Percentiles rank a stretch among this genome's conserved stretches.
Evolutionary conservation across 1,284 basidiomycete species (phyloP).

Genomic region (Trichosporon coremiiforme): DNA sequence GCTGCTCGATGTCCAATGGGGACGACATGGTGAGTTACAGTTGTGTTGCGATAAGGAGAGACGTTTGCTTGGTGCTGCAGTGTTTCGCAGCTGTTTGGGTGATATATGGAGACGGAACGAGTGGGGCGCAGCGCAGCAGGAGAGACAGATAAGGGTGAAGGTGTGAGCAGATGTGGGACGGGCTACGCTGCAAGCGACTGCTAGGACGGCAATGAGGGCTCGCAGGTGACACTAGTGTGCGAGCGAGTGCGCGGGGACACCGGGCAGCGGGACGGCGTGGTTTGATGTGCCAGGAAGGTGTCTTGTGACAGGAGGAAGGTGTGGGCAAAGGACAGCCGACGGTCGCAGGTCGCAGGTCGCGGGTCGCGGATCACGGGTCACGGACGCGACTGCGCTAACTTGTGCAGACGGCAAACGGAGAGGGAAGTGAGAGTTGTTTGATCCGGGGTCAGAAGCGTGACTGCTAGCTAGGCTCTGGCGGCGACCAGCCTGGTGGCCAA

Average conservation of each 20-base stretch:
- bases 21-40: not conserved
- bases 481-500: not conserved
- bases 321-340: not conserved
- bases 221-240: conserved; percentile 6
- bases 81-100: not conserved
- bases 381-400: not conserved
- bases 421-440: not conserved
- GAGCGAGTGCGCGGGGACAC: not conserved
- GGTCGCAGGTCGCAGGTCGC: not conserved
- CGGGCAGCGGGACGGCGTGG: not conserved
- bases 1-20: not conserved
- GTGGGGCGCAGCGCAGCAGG: too few relatives aligned
- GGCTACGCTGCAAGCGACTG: not conserved
- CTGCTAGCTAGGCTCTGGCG: not conserved
- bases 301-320: not conserved
- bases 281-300: not conserved
- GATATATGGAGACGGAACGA: not conserved
- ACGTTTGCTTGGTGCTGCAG: not conserved
- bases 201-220: not conserved
- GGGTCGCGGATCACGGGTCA: not conserved
- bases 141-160: not conserved
- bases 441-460: conserved; percentile 11
- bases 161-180: not conserved
- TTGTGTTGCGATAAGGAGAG: not conserved
- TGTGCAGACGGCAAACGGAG: not conserved